phyloP scores from a whole-genome alignment of 805 yeast species.

The Groenewaldozyma salmanticensis region DNA sequence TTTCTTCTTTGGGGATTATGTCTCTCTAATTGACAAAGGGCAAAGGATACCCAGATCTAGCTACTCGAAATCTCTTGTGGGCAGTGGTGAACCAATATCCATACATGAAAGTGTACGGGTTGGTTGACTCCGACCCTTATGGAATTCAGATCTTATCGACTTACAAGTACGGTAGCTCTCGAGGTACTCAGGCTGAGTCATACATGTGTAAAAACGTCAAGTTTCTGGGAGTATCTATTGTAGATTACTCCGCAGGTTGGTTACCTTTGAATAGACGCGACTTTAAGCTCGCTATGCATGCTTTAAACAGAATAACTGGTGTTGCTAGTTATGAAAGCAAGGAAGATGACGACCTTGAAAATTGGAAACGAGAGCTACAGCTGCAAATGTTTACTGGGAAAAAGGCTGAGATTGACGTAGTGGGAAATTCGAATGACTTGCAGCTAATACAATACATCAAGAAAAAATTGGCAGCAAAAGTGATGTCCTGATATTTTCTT shows the following conservation, averaged over 20 bases:
- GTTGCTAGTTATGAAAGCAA: conserved; percentile 14
- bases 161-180: conserved; percentile 24
- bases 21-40: too few relatives aligned
- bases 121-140: conserved; percentile 58
- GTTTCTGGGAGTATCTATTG: conserved; percentile 35
- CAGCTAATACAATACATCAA: conserved; percentile 14
- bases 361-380: conserved; percentile 39
- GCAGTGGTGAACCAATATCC: conserved; percentile 24
- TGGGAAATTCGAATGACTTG: conserved; percentile 13
- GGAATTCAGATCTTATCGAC: conserved; percentile 44
- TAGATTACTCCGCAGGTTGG: conserved; percentile 31
- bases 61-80: conserved; percentile 37
- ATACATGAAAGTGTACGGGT: conserved; percentile 33
- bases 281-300: conserved; percentile 23
- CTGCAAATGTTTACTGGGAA: conserved; percentile 40
- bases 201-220: background rate
- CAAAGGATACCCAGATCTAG: conserved; percentile 55
- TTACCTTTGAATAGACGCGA: conserved; percentile 24
- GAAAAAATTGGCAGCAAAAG: conserved; percentile 2
- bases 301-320: conserved; percentile 20
- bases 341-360: conserved; percentile 9
- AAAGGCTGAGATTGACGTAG: conserved; percentile 51
- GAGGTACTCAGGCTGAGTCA: conserved; percentile 1
- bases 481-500: background rate
- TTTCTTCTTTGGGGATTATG: too few relatives aligned